Evolutionary conservation across 2,329 filamentous ascomycete genomes (phyloP).

Genomic region (Neophaeococcomyces mojaviensis): DNA sequence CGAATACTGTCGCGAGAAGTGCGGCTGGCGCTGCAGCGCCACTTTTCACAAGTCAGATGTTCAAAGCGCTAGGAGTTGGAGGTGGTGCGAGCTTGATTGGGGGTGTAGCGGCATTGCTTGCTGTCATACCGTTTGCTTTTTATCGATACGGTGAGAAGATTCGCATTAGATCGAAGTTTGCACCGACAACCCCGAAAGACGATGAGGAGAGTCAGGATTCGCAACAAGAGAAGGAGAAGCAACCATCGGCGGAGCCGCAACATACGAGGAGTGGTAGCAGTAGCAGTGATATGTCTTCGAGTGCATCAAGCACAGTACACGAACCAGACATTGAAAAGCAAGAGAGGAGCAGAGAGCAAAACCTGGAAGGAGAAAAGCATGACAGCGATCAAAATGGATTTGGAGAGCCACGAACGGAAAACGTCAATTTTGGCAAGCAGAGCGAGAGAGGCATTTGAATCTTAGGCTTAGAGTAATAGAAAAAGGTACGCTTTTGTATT

Average conservation of each 20-base stretch:
- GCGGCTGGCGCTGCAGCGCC: conserved; percentile 42
- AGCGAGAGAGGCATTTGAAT: too few species aligned
- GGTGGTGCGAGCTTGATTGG: conserved; percentile 41
- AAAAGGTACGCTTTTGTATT: too few species aligned
- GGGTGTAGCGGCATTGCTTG: conserved; percentile 38
- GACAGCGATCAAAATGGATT: conserved; percentile 3
- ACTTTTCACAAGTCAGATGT: conserved; percentile 42
- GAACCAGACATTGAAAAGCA: neutral
- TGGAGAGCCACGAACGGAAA: conserved; percentile 4
- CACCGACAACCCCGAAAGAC: conserved; percentile 25
- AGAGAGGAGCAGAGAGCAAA: neutral
- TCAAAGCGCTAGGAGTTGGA: conserved; percentile 37
- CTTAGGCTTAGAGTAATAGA: too few species aligned
- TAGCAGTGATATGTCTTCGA: neutral
- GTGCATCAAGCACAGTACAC: neutral
- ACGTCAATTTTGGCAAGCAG: conserved; percentile 7
- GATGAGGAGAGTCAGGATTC: neutral
- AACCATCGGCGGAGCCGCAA: neutral
- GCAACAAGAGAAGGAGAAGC: conserved; percentile 1
- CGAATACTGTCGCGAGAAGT: conserved; percentile 41
- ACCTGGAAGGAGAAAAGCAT: neutral
- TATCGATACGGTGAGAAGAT: conserved; percentile 37
- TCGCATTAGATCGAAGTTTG: conserved; percentile 43
- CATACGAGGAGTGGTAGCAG: neutral
- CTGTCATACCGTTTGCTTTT: conserved; percentile 39